Percentiles rank a stretch among this genome's conserved stretches.
Conservation (phyloP, 352 stramenopile genomes). For the Globisporangium ultimum region DNA sequence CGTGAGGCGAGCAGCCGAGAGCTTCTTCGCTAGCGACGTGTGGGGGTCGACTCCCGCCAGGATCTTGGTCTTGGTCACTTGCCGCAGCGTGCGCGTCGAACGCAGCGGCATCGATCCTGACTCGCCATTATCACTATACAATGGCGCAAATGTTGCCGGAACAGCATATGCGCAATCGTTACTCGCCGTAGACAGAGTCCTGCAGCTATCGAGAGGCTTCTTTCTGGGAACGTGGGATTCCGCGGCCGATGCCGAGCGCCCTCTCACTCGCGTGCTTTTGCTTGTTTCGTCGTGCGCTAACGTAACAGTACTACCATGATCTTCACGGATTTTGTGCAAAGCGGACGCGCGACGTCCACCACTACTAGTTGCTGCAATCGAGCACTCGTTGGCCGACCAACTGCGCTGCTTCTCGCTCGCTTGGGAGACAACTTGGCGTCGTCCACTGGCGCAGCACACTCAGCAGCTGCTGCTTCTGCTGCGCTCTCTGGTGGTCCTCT, state of each 20-base stretch:
- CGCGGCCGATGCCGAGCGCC: neutral
- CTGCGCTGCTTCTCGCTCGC: slow-evolving; percentile 2
- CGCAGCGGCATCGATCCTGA: neutral
- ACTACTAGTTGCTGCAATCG: neutral
- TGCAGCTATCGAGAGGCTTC: neutral
- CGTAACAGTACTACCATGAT: neutral
- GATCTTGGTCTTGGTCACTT: slow-evolving; percentile 10
- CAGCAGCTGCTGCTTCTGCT: no score
- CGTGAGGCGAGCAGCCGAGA: neutral
- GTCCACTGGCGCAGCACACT: no score
- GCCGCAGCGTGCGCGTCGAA: neutral
- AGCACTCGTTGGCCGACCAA: slow-evolving; percentile 1
- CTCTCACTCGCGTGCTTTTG: neutral
- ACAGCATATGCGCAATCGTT: no score
- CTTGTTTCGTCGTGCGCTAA: neutral
- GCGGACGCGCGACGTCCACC: neutral
- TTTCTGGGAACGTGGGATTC: neutral
- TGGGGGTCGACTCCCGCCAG: neutral
- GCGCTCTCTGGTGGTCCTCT: neutral
- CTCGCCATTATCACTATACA: no score
- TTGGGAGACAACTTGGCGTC: neutral
- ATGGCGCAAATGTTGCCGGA: no score
- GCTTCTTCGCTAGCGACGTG: slow-evolving; percentile 2
- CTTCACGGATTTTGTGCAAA: neutral
- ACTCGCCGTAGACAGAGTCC: no score